Percentiles rank a stretch among this genome's conserved stretches.
These are phyloP conservation scores for Mortierella claussenii DNA, from an alignment of 192 early-diverging fungal species.

Conservation along the genomic window DNA sequence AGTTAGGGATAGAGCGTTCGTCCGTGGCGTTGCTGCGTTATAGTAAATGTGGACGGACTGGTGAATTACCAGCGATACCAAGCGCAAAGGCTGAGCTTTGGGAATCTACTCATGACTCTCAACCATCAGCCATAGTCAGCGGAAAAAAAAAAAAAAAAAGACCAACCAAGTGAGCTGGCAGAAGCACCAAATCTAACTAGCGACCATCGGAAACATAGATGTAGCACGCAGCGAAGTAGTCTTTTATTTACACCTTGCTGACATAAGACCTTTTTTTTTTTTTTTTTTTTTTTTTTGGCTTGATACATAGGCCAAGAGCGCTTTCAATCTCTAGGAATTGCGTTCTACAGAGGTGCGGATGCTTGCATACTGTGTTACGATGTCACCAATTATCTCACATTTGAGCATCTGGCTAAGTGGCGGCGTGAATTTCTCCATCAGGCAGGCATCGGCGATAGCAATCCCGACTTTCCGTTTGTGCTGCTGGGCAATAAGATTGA, in stretches of 20 bases:
- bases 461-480: slow-evolving; percentile 93
- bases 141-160: no score
- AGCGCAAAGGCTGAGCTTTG: no score
- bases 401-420: slow-evolving; percentile 95
- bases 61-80: no score
- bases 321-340: slow-evolving; percentile 95
- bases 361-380: slow-evolving; percentile 97
- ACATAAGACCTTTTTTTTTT: slow-evolving; percentile 1
- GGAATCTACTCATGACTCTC: no score
- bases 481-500: slow-evolving; percentile 99
- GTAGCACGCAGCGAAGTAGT: no score
- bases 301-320: slow-evolving; percentile 84
- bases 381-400: slow-evolving; percentile 89
- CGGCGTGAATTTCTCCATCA: slow-evolving; percentile 95
- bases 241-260: background rate
- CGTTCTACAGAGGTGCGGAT: slow-evolving; percentile 98
- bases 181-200: no score
- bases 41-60: no score
- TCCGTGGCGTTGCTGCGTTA: no score
- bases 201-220: no score
- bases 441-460: slow-evolving; percentile 77
- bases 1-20: no score
- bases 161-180: no score
- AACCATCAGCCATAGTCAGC: no score
- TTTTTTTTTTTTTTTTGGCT: background rate